Evolutionary conservation across 2,329 filamentous ascomycete species (phyloP), one percentile per base, ranked within the genome.

Genomic region (Colletotrichum sp.): DNA sequence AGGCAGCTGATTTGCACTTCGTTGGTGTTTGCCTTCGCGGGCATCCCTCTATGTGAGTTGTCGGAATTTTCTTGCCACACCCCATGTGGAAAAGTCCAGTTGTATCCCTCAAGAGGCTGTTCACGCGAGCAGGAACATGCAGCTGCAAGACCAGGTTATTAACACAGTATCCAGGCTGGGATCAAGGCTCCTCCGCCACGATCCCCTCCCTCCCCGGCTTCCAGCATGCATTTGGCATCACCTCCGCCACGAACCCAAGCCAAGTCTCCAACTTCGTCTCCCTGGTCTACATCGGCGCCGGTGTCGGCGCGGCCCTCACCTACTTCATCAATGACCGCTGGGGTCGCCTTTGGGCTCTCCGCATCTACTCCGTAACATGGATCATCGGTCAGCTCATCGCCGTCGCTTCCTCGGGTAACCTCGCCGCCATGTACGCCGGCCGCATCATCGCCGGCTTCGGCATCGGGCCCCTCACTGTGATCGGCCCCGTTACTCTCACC

Each of bases 311-410:
- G 3, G 78, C 68, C 16, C 68, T 83, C 2, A 83, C 83, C 5
- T 86, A 84, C 78, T 84, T 85, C 76, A 71, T 85, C 86, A 88
- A 85, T 76, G 79, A 87, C 72, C 79, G 81, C 8, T 79, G 86
- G 21, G 85, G 85, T 1, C 82, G 85, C 2, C 78, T 83, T 13
- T 86, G 85, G 84, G 83, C 85, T 3, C 80, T 80, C 7, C 82
- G 85, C 2, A 76, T 86, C 7, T 87, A 87, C 77, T 80, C 80
- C 34, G 14, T 73, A 28, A 78, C 84, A 61, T 85, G 79, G 78
- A 81, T 82, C 72, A 76, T 82, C 58, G 83, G 83, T 21, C 80
- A 84, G 43, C 76, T 85, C 28, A 81, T 84, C 26, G 80, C 82
- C 3, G 82, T 79, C 7, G 79, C 80, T 48, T 75, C 79, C 1